These are phyloP conservation scores for Phytophthora europaea DNA, from an alignment of 352 stramenopile genomes.

Conservation along the genomic window DNA sequence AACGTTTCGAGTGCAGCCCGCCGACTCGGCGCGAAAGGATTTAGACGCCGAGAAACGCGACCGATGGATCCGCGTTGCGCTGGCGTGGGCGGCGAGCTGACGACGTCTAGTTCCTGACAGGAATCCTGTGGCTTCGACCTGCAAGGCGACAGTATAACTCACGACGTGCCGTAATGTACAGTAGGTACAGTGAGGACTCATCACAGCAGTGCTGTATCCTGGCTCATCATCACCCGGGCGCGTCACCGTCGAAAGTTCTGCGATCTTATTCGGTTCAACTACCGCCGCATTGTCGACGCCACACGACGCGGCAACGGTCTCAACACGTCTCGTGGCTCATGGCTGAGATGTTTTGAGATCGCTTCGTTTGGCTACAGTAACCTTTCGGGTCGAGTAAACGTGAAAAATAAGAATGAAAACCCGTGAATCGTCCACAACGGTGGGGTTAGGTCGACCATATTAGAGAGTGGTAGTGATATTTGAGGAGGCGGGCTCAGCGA, in stretches of 20 bases:
- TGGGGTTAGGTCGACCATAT: too few relatives aligned
- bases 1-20: constrained; percentile 6
- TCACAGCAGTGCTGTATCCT: constrained; percentile 7
- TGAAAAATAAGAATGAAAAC: too few relatives aligned
- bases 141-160: not conserved
- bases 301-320: not conserved
- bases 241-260: constrained; percentile 1
- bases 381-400: too few relatives aligned
- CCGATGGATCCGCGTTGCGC: constrained; percentile 13
- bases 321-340: constrained; percentile 19
- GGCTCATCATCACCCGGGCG: not conserved
- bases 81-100: not conserved
- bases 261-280: constrained; percentile 34
- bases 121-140: too few relatives aligned
- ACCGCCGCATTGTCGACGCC: constrained; percentile 16
- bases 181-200: constrained; percentile 1
- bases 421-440: too few relatives aligned
- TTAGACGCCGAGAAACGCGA: constrained; percentile 10
- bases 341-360: not conserved
- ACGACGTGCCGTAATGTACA: not conserved
- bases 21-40: constrained; percentile 7
- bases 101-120: not conserved
- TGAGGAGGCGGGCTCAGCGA: too few relatives aligned
- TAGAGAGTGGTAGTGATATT: too few relatives aligned
- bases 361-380: not conserved